phyloP scores from a whole-genome alignment of 768 basidiomycete species.

The Tylopilus cervinicoccineus region DNA sequence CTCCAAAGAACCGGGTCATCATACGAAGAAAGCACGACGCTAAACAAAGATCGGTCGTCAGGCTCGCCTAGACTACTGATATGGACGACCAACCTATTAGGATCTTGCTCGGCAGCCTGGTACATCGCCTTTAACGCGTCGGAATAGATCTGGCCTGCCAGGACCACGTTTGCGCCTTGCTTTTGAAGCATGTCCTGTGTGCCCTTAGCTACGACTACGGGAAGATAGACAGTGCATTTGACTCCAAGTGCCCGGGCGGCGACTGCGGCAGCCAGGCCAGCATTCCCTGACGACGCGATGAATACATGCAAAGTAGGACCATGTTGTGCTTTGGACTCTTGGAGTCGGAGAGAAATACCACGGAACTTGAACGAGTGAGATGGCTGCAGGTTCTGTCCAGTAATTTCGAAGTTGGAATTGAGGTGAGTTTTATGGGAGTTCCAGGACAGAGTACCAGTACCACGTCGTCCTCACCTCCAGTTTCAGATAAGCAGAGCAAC shows the following conservation, averaged over 20 bases:
- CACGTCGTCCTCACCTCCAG: constrained; percentile 50
- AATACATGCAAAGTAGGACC: constrained; percentile 58
- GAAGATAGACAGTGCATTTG: constrained; percentile 66
- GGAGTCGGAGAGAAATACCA: constrained; percentile 61
- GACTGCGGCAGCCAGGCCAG: constrained; percentile 67
- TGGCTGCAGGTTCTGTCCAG: constrained; percentile 63
- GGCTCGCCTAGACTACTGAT: neutral
- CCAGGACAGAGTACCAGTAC: neutral
- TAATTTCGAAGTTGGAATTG: neutral
- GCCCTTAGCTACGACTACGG: constrained; percentile 44
- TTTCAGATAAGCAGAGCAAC: constrained; percentile 61
- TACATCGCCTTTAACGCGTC: constrained; percentile 54
- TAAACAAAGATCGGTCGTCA: constrained; percentile 22
- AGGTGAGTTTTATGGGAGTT: neutral
- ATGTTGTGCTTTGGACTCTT: constrained; percentile 44
- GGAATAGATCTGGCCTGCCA: constrained; percentile 54
- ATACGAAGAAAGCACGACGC: constrained; percentile 68
- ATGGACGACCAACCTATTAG: constrained; percentile 36
- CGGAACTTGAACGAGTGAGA: constrained; percentile 76
- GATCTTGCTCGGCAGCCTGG: constrained; percentile 39
- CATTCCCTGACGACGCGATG: constrained; percentile 78
- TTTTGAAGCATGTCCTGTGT: constrained; percentile 48
- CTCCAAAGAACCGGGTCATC: constrained; percentile 69
- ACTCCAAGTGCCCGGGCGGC: constrained; percentile 53
- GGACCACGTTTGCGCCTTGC: constrained; percentile 55